phyloP scores from a whole-genome alignment of 176 grass and related monocot species.

The Rhynchospora breviuscula region DNA sequence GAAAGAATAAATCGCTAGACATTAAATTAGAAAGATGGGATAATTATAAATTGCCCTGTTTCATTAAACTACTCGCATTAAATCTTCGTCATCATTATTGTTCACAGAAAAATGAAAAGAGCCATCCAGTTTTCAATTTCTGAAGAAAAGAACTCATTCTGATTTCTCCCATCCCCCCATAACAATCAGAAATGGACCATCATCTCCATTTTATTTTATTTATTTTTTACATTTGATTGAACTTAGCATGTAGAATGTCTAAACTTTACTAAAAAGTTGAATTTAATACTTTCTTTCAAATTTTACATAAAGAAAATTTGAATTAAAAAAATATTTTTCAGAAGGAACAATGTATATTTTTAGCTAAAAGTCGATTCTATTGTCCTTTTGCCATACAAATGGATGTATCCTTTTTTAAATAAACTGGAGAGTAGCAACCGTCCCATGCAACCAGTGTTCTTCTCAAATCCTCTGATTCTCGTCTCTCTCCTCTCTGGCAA shows the following conservation, averaged over 20 bases:
- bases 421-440: background rate
- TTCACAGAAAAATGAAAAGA: background rate
- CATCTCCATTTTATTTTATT: background rate
- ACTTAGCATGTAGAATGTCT: no score
- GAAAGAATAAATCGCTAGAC: background rate
- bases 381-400: background rate
- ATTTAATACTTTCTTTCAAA: no score
- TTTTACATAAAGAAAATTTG: no score
- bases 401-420: background rate
- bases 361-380: no score
- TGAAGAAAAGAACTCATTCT: background rate
- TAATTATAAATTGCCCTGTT: background rate
- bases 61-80: background rate
- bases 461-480: background rate
- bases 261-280: no score
- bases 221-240: no score
- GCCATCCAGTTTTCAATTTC: background rate
- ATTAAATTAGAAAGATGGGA: background rate
- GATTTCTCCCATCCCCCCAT: background rate
- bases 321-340: no score
- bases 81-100: background rate
- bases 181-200: background rate
- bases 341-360: no score
- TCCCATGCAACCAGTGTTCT: background rate
- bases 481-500: background rate